A percentile compares a stretch with the other conserved stretches of the same genome.
Evolutionary conservation across 2,329 filamentous ascomycete genomes (phyloP).

Genomic region (Claviceps spartinae): DNA sequence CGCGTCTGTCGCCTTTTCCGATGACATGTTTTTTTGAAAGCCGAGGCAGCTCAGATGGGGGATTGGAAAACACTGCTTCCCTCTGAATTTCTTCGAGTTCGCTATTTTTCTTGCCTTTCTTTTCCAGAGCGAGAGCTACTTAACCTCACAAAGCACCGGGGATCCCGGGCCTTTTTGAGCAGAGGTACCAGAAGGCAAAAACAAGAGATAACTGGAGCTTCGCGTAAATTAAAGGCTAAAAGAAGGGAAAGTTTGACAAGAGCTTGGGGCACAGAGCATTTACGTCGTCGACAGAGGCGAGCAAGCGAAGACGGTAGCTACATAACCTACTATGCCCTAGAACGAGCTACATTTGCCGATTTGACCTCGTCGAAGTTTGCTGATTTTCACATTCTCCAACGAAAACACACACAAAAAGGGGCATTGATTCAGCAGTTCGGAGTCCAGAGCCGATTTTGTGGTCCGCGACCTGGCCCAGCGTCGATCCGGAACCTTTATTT

Average conservation of each 20-base stretch:
- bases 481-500: slow-evolving; percentile 5
- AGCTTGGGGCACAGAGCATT: too few relatives aligned
- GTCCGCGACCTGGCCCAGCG: neutral
- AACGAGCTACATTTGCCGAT: neutral
- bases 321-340: too few relatives aligned
- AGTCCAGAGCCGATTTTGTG: slow-evolving; percentile 5
- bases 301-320: too few relatives aligned
- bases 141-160: too few relatives aligned
- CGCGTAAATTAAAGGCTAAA: too few relatives aligned
- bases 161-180: too few relatives aligned
- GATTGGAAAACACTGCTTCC: neutral
- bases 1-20: slow-evolving; percentile 6
- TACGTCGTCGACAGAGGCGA: too few relatives aligned
- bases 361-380: neutral
- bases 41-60: neutral
- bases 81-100: neutral
- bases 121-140: too few relatives aligned
- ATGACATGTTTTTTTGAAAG: slow-evolving; percentile 3
- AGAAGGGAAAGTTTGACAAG: too few relatives aligned
- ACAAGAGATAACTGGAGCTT: too few relatives aligned
- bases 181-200: too few relatives aligned
- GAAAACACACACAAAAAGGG: neutral
- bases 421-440: neutral
- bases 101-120: too few relatives aligned
- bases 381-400: neutral